Conservation (phyloP, 768 basidiomycete species). For the Boletus bicolor region DNA sequence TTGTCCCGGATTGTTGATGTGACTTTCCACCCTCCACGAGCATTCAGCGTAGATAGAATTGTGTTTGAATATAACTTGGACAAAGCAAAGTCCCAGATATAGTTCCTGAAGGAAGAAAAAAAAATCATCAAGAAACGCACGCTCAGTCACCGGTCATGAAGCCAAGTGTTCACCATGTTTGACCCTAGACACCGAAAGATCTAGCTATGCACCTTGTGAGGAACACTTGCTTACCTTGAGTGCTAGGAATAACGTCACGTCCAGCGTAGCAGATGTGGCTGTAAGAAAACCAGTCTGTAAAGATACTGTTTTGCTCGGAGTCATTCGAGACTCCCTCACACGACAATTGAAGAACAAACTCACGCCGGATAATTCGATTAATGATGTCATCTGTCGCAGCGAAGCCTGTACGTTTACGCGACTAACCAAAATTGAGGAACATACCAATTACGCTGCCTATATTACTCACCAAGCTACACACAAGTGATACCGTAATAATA, state of each 20-base stretch:
- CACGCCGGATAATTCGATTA: slow-evolving; percentile 42
- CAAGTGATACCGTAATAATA: slow-evolving; percentile 41
- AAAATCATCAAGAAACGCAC: neutral
- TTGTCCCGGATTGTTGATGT: neutral
- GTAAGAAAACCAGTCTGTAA: slow-evolving; percentile 30
- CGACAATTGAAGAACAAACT: slow-evolving; percentile 1
- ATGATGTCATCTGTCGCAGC: slow-evolving; percentile 35
- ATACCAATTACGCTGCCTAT: neutral
- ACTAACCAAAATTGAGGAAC: slow-evolving; percentile 20
- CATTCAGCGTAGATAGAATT: slow-evolving; percentile 18
- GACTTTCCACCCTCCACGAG: slow-evolving; percentile 25
- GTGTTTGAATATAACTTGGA: slow-evolving; percentile 28
- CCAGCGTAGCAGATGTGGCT: slow-evolving; percentile 14
- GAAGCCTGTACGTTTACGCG: slow-evolving; percentile 42
- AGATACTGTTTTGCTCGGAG: slow-evolving; percentile 18
- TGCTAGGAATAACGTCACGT: slow-evolving; percentile 25
- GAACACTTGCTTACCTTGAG: slow-evolving; percentile 8
- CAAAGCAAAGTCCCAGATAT: slow-evolving; percentile 25
- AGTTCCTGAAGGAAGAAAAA: slow-evolving; percentile 6
- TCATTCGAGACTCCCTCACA: neutral
- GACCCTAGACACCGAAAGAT: neutral
- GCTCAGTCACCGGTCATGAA: neutral
- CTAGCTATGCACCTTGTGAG: neutral
- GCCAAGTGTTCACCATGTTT: slow-evolving; percentile 1
- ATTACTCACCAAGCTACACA: slow-evolving; percentile 39